Percentiles rank a stretch among this genome's conserved stretches.
Evolutionary conservation across 257 asterid genomes (phyloP).

Genomic region (Paulownia fortunei): DNA sequence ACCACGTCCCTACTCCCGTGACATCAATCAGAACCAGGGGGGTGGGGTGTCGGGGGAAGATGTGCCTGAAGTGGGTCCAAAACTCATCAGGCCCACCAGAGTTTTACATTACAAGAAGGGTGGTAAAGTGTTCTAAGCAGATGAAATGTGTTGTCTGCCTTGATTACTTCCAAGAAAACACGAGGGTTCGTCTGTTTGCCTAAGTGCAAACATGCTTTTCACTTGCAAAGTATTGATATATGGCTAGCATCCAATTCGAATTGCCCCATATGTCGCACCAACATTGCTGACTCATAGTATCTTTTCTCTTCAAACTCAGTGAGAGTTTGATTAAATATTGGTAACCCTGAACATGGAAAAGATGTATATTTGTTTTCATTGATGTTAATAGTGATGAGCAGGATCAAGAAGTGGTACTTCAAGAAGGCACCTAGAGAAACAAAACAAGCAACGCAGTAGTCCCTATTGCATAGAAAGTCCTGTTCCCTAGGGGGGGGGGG

Average conservation of each 20-base stretch:
- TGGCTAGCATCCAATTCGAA: neutral
- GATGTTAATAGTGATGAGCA: neutral
- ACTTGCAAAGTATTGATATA: neutral
- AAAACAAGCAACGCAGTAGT: neutral
- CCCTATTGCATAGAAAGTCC: neutral
- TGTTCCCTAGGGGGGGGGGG: neutral
- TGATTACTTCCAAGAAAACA: neutral
- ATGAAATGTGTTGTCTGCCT: constrained; percentile 1
- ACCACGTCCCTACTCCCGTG: no score
- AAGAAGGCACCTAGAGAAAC: neutral
- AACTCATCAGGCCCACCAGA: neutral
- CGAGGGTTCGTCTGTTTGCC: neutral
- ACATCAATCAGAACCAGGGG: no score
- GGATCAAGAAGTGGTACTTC: neutral
- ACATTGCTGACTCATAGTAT: neutral
- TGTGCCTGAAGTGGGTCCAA: neutral
- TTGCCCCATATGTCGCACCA: neutral
- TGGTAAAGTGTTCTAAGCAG: neutral
- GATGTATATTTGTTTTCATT: neutral
- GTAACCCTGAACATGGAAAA: neutral
- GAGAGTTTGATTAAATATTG: neutral
- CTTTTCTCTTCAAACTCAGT: neutral
- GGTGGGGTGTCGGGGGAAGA: no score
- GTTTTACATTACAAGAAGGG: neutral
- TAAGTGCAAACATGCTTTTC: neutral